Base-by-base conservation (phyloP, 2,329 filamentous ascomycete genomes). In the Neurospora crassa region DNA sequence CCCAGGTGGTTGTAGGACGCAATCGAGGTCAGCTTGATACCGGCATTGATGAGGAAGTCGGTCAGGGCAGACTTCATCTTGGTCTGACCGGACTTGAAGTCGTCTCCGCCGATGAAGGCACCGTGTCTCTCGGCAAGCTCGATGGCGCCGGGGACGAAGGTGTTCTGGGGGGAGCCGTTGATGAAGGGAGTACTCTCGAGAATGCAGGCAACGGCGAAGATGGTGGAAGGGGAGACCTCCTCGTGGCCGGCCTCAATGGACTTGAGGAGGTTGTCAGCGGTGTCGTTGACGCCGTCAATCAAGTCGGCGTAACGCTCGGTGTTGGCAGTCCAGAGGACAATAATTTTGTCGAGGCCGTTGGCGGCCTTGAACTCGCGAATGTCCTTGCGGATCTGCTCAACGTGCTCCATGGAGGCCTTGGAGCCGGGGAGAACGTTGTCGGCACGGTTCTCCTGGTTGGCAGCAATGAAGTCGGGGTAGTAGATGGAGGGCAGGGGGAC, bases 21-120 rank as follows among this genome's bases (percentile, higher is more conserved):
- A 84, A 99, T 98, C 53, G 94, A 97, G 72, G 95, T 98, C 79
- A 99, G 90, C 86, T 97, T 97, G 88, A 99, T 98, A 80, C 96
- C 96, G 68, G 96, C 96, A 81, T 90, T 97, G 90, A 99, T 97
- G 81, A 99, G 84, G 85, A 99, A 99, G 84, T 99, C 96, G 67
- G 98, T 96, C 40, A 99, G 89, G 24, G 96, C 96, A 73, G 96
- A 98, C 86, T 99, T 99, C 96, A 99, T 99, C 90, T 99, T 99
- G 81, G 96, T 99, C 87, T 99, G 96, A 74, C 96, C 96, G 74
- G 96, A 98, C 86, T 99, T 99, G 91, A 99, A 99, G 84, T 99
- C 96, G 78, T 99, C 96, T 75, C 96, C 96, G 72, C 96, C 96
- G 78, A 99, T 94, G 85, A 97, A 99, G 74, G 94, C 90, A 71